Base-by-base conservation (phyloP, 192 early-diverging fungal genomes). In the Coemansia sp. region DNA sequence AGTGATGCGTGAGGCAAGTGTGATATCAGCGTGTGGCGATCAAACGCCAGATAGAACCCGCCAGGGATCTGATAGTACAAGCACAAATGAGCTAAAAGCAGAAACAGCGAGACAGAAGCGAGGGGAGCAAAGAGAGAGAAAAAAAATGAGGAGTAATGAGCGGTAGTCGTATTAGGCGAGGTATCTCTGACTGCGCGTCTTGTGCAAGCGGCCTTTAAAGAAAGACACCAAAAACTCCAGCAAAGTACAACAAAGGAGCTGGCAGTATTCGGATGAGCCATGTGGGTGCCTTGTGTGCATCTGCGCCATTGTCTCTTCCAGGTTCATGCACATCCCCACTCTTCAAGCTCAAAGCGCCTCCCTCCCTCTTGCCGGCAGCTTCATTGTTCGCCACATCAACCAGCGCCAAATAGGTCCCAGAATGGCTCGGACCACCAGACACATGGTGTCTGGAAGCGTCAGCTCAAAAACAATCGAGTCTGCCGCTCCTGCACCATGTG, bases 251-350 rank as follows among this genome's bases (percentile, higher is more conserved):
- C 59, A 61, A 61, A 34, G 29, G 16, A 60, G 59, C n/a, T 20
- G 10, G 18, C 36, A n/a, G 36, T 57, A 61, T 18, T 61, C 59
- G 59, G 59, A 61, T 61, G 59, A 61, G 59, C 59, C 24, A 59
- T 59, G 57, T 29, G 33, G 57, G 13, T 59, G 57, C 33, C 13
- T 34, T 59, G 29, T 59, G 16, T 36, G 36, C 59, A 38, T 20
- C 59, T 61, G 54, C 29, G 10, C 59, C 31, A 61, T 61, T 61
- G 59, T 61, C 36, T 34, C 34, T 29, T 33, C 57, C 57, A 59
- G 57, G 59, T 33, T 36, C 59, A 61, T 61, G 33, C 59, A 61
- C 59, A 5, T 61, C 59, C 59, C 59, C 59, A 36, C 59, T 61
- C 33, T 61, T 61, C 54, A 57, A 38, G 59, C 36, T n/a, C 31